phyloP scores from a whole-genome alignment of 495 filamentous ascomycete species.

The Tuber aestivum region DNA sequence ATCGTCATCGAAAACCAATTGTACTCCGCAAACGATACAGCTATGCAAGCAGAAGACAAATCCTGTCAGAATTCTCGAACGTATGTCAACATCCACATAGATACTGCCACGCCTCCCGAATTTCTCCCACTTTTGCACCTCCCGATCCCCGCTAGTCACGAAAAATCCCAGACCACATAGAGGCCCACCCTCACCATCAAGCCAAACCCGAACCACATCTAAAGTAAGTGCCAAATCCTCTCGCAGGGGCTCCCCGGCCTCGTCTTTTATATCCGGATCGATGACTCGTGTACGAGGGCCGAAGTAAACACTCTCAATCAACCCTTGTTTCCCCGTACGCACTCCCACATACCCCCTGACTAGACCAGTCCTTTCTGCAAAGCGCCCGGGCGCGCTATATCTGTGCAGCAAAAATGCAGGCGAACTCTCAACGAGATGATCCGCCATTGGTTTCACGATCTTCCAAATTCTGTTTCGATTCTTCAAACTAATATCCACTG shows the following conservation, averaged over 20 bases:
- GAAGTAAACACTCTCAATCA: slow-evolving; percentile 40
- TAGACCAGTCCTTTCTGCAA: slow-evolving; percentile 35
- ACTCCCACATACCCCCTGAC: slow-evolving; percentile 41
- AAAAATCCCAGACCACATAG: slow-evolving; percentile 39
- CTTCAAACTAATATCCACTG: slow-evolving; percentile 41
- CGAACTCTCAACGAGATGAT: slow-evolving; percentile 42
- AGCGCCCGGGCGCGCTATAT: slow-evolving; percentile 20
- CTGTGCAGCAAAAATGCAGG: slow-evolving; percentile 20
- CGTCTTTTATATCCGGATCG: slow-evolving; percentile 12
- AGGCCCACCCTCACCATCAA: slow-evolving; percentile 35
- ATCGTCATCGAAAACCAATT: slow-evolving; percentile 35
- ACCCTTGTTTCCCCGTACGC: slow-evolving; percentile 37
- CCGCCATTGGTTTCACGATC: slow-evolving; percentile 44
- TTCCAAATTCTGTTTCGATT: slow-evolving; percentile 44
- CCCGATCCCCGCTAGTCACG: slow-evolving; percentile 14
- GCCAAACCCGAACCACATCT: slow-evolving; percentile 36
- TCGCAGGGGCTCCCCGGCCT: slow-evolving; percentile 5
- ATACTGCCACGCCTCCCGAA: slow-evolving; percentile 37
- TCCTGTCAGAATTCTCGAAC: slow-evolving; percentile 32
- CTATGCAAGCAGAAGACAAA: slow-evolving; percentile 42
- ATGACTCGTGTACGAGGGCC: slow-evolving; percentile 15
- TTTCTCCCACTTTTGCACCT: slow-evolving; percentile 9
- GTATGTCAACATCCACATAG: slow-evolving; percentile 19
- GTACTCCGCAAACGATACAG: slow-evolving; percentile 38
- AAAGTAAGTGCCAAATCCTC: slow-evolving; percentile 18